Base-by-base conservation (phyloP, 371 early-diverging fungal genomes). In the Mucor circinelloides region DNA sequence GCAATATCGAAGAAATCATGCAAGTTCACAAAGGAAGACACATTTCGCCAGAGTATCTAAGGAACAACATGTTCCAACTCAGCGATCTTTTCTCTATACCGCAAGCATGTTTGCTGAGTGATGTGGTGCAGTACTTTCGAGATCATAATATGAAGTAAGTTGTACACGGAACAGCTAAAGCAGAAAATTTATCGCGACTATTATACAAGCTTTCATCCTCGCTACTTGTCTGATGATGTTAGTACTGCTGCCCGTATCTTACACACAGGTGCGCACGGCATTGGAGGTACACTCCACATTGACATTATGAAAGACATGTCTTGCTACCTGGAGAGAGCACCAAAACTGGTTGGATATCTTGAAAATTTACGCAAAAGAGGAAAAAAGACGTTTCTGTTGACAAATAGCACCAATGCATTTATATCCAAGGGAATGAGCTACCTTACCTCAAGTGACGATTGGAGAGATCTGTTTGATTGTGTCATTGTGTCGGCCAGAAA, bases 381-480 rank as follows among this genome's bases (percentile, higher is more conserved):
- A 1, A 87, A 89, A 69, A 82, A 85, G 65, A 74, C 81, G 2
- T 90, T 90, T 60, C 57, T 89, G 50, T 66, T 90, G 46, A 88
- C 89, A 15, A 90, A 90, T 64, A 87, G 87, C 60, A 79, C 87
- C 19, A 81, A 80, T 34, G 74, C 84, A 3, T 90, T 88, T 64
- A 83, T 87, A 71, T 21, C 40, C 38, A 72, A 71, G 27, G 90
- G 89, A 0, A 78, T 90, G 71, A 69, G 68, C 15, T 82, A 86
- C 56, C 61, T 90, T 44, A 86, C 87, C 10, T 76, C 79, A 2
- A 76, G 76, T 7, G 31, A 70, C 3, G 79, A 86, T 28, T 90
- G 90, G 90, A 70, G 82, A 4, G 89, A 88, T 57, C 66, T 88
- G 60, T 90, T 90, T 73, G 90, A 90, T 66, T 84, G 83, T 67